These are phyloP conservation scores for Penicillium sp. DNA, from an alignment of 2,329 filamentous ascomycete genomes.

Conservation along the genomic window DNA sequence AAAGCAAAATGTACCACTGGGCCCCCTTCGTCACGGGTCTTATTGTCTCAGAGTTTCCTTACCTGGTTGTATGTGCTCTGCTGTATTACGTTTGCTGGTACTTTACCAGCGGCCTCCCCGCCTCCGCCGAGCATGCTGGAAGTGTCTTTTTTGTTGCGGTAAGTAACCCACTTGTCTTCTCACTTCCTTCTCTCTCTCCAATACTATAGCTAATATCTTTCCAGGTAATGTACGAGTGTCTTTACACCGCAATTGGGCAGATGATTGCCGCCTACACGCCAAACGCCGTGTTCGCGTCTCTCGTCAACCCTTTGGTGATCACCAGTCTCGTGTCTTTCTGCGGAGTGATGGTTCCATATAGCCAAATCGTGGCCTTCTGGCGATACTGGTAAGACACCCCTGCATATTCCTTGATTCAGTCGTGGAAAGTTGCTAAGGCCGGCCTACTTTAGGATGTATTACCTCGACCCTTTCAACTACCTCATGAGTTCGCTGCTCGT, in stretches of 20 bases:
- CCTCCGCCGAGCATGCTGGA: constrained; percentile 7
- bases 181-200: too few relatives aligned
- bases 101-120: constrained; percentile 4
- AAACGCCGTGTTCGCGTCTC: constrained; percentile 11
- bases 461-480: constrained; percentile 12
- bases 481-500: neutral
- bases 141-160: constrained; percentile 8
- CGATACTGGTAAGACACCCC: too few relatives aligned
- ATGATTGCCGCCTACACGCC: constrained; percentile 13
- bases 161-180: too few relatives aligned
- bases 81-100: constrained; percentile 12
- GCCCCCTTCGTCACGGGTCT: constrained; percentile 9
- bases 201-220: too few relatives aligned
- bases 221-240: constrained; percentile 16
- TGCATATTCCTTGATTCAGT: too few relatives aligned
- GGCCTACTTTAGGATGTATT: too few relatives aligned
- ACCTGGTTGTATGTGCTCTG: constrained; percentile 10
- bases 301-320: constrained; percentile 10
- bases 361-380: constrained; percentile 10
- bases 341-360: constrained; percentile 14
- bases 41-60: constrained; percentile 9
- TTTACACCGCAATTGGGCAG: constrained; percentile 14
- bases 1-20: constrained; percentile 12
- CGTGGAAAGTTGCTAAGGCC: too few relatives aligned
- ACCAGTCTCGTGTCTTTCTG: constrained; percentile 14